Evolutionary conservation across 2,329 filamentous ascomycete species (phyloP), one percentile per base, ranked within the genome.

Genomic region (Didymella lethalis): DNA sequence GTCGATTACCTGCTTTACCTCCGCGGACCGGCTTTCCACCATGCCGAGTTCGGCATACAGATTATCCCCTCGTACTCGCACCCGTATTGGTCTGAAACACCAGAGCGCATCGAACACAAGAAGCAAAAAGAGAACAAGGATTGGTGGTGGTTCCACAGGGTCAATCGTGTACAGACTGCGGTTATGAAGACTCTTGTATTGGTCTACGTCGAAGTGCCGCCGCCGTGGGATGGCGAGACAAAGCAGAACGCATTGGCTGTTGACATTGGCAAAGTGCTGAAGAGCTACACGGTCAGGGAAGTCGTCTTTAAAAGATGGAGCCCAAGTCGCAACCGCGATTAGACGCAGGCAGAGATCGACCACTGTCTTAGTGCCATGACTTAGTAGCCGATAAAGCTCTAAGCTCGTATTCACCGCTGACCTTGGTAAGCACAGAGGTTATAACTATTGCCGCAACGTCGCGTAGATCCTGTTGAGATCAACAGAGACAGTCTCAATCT

Each of bases 1-100:
- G 91, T 93, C 10, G 95, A 99, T 76, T 97, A 92, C 81, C 81
- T 99, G n/a, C 85, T 99, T 7, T 99, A 99, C 78, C 89, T 92
- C 56, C 89, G 93, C 20, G 95, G 95, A 0, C 95, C 95, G 0
- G 94, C 95, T 0, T 98, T 99, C 75, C 88, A 92, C 23, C 95
- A 99, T 73, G 95, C 95, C 23, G 93, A 98, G 72, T 99, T 97
- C 73, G 93, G 92, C 0, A 80, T 97, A 43, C 83, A 94, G 25
- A 87, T 99, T 40, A 74, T 98, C 3, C 94, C 95, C 0, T 89
- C 92, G 0, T 98, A 96, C 73, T 88, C 79, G 7, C 82, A 95
- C 71, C 73, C 85, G 0, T 88, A 89, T 71, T 97, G 93, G 93
- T 80, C 76, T 2, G 73, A 74, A 6, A 79, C 80, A 43, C 81